Evolutionary conservation across 148 eudicot genomes (phyloP).

Genomic region (Silene uniflora): DNA sequence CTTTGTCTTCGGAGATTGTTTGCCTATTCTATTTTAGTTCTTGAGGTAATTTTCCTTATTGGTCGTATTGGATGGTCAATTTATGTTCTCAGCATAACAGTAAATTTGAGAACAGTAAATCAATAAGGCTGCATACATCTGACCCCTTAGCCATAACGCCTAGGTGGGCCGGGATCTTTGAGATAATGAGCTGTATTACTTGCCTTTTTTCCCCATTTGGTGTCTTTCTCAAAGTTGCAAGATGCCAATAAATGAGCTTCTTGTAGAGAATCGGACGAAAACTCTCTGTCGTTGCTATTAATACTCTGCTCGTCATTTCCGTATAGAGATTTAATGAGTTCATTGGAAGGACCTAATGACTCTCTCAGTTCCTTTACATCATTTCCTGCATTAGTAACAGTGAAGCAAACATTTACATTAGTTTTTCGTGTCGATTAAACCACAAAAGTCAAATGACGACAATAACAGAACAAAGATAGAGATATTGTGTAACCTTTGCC

Average conservation of each 20-base stretch:
- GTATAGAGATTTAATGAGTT: slow-evolving; percentile 34
- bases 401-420: background rate
- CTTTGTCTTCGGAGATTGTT: too few species aligned
- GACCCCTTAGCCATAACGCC: too few species aligned
- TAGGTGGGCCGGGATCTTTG: too few species aligned
- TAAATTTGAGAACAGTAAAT: too few species aligned
- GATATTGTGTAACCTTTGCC: background rate
- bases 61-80: too few species aligned
- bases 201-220: slow-evolving; percentile 68
- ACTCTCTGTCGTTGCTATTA: background rate
- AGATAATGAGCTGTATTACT: slow-evolving; percentile 11
- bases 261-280: slow-evolving; percentile 2
- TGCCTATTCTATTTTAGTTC: too few species aligned
- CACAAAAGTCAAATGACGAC: background rate
- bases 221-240: slow-evolving; percentile 45
- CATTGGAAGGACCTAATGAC: slow-evolving; percentile 39
- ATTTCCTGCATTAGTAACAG: slow-evolving; percentile 19
- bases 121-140: too few species aligned
- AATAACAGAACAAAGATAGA: background rate
- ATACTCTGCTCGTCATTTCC: background rate
- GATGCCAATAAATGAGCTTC: slow-evolving; percentile 43
- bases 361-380: slow-evolving; percentile 25
- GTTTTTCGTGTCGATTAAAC: background rate
- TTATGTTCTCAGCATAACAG: too few species aligned
- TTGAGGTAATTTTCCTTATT: background rate